Conservation (phyloP, 116 monocot genomes). For the Cymodocea nodosa region DNA sequence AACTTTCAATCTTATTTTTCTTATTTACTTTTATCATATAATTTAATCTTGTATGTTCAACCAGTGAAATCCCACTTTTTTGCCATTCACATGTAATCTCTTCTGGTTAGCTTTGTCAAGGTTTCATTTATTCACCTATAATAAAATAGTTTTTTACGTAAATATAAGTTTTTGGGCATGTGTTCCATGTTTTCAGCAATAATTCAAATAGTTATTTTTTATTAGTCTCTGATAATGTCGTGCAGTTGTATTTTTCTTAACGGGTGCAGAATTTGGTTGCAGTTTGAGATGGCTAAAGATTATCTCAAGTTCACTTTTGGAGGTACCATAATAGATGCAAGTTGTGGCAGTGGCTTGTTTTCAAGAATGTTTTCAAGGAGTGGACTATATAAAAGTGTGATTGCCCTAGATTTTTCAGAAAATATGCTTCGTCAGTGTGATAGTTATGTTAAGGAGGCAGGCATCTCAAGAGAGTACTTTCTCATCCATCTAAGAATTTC, state of each 20-base stretch:
- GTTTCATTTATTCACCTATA: too few species aligned
- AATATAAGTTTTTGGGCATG: too few species aligned
- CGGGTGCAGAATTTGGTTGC: slow-evolving; percentile 12
- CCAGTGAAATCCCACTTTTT: too few species aligned
- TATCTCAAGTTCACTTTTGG: slow-evolving; percentile 65
- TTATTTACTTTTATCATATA: too few species aligned
- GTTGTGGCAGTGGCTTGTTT: slow-evolving; percentile 93
- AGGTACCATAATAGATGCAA: slow-evolving; percentile 90
- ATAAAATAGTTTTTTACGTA: too few species aligned
- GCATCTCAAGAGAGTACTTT: slow-evolving; percentile 54
- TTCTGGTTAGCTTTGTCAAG: too few species aligned
- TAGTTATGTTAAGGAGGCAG: slow-evolving; percentile 52
- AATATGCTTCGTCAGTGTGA: slow-evolving; percentile 87
- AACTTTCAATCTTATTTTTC: too few species aligned
- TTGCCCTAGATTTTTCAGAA: slow-evolving; percentile 91
- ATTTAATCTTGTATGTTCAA: too few species aligned
- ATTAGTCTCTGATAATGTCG: not conserved
- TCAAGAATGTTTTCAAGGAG: slow-evolving; percentile 79
- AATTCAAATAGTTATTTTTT: too few species aligned
- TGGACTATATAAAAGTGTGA: slow-evolving; percentile 59
- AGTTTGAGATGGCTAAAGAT: slow-evolving; percentile 92
- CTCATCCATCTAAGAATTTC: not conserved
- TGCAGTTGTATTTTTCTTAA: not conserved
- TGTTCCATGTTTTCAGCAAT: too few species aligned
- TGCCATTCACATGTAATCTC: too few species aligned